Evolutionary conservation across 179 eudicot species (phyloP).

Genomic region (Beta corolliflora): DNA sequence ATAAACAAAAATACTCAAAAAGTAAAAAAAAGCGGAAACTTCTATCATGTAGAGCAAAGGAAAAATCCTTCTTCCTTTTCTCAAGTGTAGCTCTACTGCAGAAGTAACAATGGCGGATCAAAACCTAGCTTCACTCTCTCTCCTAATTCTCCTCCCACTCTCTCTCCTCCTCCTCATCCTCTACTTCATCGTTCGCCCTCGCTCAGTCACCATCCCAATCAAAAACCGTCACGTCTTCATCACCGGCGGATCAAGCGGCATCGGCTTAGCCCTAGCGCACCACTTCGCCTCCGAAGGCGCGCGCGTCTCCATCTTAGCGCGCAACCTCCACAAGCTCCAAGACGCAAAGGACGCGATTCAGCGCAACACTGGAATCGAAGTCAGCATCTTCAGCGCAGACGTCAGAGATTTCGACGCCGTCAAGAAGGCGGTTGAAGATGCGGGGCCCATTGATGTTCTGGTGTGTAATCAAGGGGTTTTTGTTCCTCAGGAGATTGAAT

Average conservation of each 20-base stretch:
- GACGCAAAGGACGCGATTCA: slow-evolving; percentile 51
- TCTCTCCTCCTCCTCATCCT: slow-evolving; percentile 65
- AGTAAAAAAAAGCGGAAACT: too few species aligned
- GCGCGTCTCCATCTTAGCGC: slow-evolving; percentile 75
- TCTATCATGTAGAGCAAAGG: too few species aligned
- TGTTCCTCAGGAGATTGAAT: slow-evolving; percentile 54
- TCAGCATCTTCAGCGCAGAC: slow-evolving; percentile 58
- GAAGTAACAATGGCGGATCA: slow-evolving; percentile 21
- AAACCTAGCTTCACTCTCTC: slow-evolving; percentile 25
- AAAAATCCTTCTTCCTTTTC: too few species aligned
- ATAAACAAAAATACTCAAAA: too few species aligned
- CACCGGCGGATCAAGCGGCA: slow-evolving; percentile 98
- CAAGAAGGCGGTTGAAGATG: slow-evolving; percentile 51
- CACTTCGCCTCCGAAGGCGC: slow-evolving; percentile 68
- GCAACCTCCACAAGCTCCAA: slow-evolving; percentile 46
- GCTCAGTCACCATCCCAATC: slow-evolving; percentile 60
- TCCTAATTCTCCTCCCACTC: slow-evolving; percentile 50
- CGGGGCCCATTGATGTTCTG: slow-evolving; percentile 70
- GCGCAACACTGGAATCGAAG: slow-evolving; percentile 64
- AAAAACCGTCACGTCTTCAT: slow-evolving; percentile 82
- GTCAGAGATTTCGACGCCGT: slow-evolving; percentile 62
- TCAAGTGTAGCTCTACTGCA: too few species aligned
- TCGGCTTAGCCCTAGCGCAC: slow-evolving; percentile 80
- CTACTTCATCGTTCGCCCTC: slow-evolving; percentile 67
- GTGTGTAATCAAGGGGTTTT: slow-evolving; percentile 88